Percentiles rank a stretch among this genome's conserved stretches.
Conservation (phyloP, 139 green algal species). For the Tetradesmus obliquus region DNA sequence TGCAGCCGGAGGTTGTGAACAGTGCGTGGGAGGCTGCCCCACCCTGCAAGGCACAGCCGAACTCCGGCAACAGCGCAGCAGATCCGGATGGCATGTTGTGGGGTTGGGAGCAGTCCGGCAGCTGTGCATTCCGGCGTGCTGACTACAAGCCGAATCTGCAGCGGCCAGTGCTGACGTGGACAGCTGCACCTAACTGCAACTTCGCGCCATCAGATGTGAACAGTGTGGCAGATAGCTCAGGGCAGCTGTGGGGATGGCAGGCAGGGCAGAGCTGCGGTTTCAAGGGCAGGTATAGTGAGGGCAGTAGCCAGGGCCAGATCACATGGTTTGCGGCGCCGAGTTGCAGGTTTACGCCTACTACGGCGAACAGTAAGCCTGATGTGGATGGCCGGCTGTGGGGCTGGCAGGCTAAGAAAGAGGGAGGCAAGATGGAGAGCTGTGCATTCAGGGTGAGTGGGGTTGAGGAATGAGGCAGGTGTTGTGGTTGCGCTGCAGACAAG, state of each 20-base stretch:
- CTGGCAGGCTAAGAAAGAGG: conserved; percentile 10
- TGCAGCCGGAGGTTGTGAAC: neutral
- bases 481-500: too few species aligned
- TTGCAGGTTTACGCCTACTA: neutral
- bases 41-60: neutral
- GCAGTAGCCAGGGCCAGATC: neutral
- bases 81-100: neutral
- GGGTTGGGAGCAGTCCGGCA: neutral
- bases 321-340: conserved; percentile 3
- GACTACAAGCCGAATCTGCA: neutral
- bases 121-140: neutral
- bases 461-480: neutral
- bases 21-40: neutral
- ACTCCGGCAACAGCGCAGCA: neutral
- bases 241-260: conserved; percentile 29
- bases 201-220: neutral
- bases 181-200: neutral
- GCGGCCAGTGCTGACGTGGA: neutral
- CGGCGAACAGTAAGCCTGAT: neutral
- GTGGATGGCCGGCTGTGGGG: conserved; percentile 2
- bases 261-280: conserved; percentile 3
- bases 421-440: conserved; percentile 11
- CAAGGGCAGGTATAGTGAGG: neutral
- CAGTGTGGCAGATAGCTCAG: neutral
- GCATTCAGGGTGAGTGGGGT: neutral